Base-by-base conservation (phyloP, 75 land plant species). In the Picea sitchensis region DNA sequence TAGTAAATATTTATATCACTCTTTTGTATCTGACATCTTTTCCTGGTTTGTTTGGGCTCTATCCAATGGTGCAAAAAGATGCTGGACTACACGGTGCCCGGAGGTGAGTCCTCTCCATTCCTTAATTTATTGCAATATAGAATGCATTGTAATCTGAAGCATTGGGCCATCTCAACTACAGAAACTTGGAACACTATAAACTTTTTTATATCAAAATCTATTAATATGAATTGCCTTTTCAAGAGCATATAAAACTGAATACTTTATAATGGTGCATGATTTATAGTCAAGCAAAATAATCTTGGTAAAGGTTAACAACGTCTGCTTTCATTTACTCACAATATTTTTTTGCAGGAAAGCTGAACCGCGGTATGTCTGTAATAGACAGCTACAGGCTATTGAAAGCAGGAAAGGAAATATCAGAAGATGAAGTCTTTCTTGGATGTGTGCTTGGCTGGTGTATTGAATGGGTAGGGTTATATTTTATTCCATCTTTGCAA, bases 71-170 rank as follows among this genome's bases (percentile, higher is more conserved):
- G 76, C 30, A 54, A 73, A 69, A 94, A 98, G 99, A 93, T 98
- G 99, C 89, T 98, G 84, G 98, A 93, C 81, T 93, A 98, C 90
- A 98, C 92, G 89, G 99, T 98, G 9, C 99, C 96, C 60, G 98
- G 98, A 92, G 99, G 99, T 98, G 58, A 21, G 84, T 59, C 32
- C 54, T 67, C 23, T 80, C 1, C 36, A 8, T 36, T 59, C 30
- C 44, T 51, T 75, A 54, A 38, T 57, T n/a, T 63, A 36, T 20
- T 20, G 14, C 23, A 71, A 79, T 38, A 77, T 47, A 14, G 36
- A 58, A 36, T 77, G 79, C 79, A 77, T 77, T 32, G 26, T 34
- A 79, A 5, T 38, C 34, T 67, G 26, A 20, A 21, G 21, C 15
- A n/a, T 23, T 47, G 34, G 56, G 41, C 20, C 14, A n/a, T 32